phyloP scores from a whole-genome alignment of 768 basidiomycete genomes.

The Tylopilus plumbeoviolaceoides region DNA sequence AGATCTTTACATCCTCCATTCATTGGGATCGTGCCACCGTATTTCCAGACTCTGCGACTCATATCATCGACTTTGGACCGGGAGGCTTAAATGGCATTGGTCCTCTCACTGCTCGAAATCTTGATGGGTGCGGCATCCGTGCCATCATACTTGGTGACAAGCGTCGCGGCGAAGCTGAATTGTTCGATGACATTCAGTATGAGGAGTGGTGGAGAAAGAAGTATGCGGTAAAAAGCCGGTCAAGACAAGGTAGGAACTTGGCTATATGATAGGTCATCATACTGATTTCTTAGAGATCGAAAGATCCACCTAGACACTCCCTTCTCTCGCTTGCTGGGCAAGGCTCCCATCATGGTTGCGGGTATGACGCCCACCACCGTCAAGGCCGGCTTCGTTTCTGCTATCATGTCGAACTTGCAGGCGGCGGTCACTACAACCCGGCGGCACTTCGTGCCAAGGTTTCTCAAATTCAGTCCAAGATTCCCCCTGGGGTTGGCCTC shows the following conservation, averaged over 20 bases:
- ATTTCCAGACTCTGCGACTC: slow-evolving; percentile 89
- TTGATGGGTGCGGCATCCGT: slow-evolving; percentile 91
- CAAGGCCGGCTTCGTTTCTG: slow-evolving; percentile 90
- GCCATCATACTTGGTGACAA: slow-evolving; percentile 92
- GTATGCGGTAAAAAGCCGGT: slow-evolving; percentile 79
- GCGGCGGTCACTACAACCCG: slow-evolving; percentile 95
- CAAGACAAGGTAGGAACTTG: slow-evolving; percentile 68
- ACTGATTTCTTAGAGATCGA: slow-evolving; percentile 62
- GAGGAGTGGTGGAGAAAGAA: slow-evolving; percentile 93
- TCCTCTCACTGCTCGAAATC: slow-evolving; percentile 80
- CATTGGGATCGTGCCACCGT: slow-evolving; percentile 90
- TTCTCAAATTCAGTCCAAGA: slow-evolving; percentile 81
- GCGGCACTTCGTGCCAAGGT: slow-evolving; percentile 86
- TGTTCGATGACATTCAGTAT: slow-evolving; percentile 67
- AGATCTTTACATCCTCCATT: slow-evolving; percentile 88
- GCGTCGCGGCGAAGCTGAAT: slow-evolving; percentile 82
- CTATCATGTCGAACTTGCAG: slow-evolving; percentile 95
- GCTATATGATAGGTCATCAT: neutral
- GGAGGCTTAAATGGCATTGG: slow-evolving; percentile 94
- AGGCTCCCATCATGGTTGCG: slow-evolving; percentile 98
- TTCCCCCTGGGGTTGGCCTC: slow-evolving; percentile 86
- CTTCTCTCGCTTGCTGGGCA: slow-evolving; percentile 93
- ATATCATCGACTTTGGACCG: slow-evolving; percentile 95
- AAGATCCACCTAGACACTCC: slow-evolving; percentile 91
- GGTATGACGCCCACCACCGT: slow-evolving; percentile 99